Conservation (phyloP, 2,329 filamentous ascomycete species). For the Metarhizium anisopliae region DNA sequence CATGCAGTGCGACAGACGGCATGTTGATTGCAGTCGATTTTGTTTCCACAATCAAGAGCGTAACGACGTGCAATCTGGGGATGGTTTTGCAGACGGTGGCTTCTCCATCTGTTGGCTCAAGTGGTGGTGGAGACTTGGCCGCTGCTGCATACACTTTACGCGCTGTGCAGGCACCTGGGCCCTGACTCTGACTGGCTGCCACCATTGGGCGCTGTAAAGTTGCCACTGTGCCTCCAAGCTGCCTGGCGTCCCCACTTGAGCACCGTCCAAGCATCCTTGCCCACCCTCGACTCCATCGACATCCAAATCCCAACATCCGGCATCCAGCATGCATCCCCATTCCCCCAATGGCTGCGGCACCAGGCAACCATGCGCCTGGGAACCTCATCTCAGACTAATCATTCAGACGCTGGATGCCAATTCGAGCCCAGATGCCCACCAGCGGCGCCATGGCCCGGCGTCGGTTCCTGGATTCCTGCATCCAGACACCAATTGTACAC, state of each 20-base stretch:
- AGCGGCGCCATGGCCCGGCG: not conserved
- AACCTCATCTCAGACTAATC: conserved; percentile 5
- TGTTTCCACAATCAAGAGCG: too few relatives aligned
- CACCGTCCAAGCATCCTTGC: too few relatives aligned
- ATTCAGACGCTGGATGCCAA: not conserved
- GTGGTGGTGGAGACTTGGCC: conserved; percentile 1
- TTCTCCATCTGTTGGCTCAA: too few relatives aligned
- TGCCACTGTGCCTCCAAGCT: too few relatives aligned
- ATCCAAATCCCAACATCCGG: not conserved
- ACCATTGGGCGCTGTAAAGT: too few relatives aligned
- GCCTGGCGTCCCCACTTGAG: too few relatives aligned
- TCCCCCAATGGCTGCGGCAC: conserved; percentile 12
- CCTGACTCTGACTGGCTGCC: not conserved
- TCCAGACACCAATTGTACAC: not conserved
- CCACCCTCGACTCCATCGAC: too few relatives aligned
- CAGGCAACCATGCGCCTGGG: conserved; percentile 22
- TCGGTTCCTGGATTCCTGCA: conserved; percentile 9
- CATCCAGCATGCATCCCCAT: conserved; percentile 3
- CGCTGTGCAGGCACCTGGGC: not conserved
- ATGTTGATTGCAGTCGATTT: too few relatives aligned
- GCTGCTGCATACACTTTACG: conserved; percentile 11
- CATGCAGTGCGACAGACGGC: too few relatives aligned
- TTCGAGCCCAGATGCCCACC: not conserved
- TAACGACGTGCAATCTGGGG: too few relatives aligned
- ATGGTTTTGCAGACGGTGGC: too few relatives aligned